phyloP scores from a whole-genome alignment of 768 basidiomycete species.

The Suillus spraguei region DNA sequence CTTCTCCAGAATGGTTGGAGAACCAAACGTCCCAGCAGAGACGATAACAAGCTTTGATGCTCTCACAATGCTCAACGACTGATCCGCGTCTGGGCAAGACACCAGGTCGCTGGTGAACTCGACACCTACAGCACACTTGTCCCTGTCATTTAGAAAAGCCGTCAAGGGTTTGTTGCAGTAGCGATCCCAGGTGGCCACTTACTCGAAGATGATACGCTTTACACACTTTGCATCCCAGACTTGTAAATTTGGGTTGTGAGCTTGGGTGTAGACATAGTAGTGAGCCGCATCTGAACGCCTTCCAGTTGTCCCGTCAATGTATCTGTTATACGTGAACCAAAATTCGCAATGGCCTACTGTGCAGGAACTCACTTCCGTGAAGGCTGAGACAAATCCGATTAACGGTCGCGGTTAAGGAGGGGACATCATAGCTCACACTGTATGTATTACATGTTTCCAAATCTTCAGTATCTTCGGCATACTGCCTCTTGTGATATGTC shows the following conservation, averaged over 20 bases:
- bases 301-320: slow-evolving; percentile 53
- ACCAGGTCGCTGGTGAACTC: slow-evolving; percentile 46
- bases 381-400: slow-evolving; percentile 34
- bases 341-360: too few species aligned
- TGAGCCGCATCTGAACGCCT: slow-evolving; percentile 54
- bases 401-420: not conserved
- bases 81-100: slow-evolving; percentile 22
- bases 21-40: slow-evolving; percentile 56
- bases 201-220: not conserved
- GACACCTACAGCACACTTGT: slow-evolving; percentile 25
- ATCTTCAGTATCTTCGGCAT: not conserved
- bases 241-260: not conserved
- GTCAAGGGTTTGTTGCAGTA: not conserved
- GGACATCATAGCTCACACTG: not conserved
- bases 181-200: not conserved
- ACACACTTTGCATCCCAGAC: not conserved
- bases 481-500: not conserved
- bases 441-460: not conserved
- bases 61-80: slow-evolving; percentile 28
- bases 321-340: slow-evolving; percentile 38
- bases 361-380: slow-evolving; percentile 50
- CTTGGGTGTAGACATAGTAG: not conserved
- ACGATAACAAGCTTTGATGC: slow-evolving; percentile 50
- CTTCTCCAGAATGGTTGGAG: slow-evolving; percentile 56
- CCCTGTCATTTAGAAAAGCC: not conserved